A percentile compares a stretch with the other conserved stretches of the same genome.
Conservation (phyloP, 1,284 basidiomycete species). For the Leucoagaricus sp. region DNA sequence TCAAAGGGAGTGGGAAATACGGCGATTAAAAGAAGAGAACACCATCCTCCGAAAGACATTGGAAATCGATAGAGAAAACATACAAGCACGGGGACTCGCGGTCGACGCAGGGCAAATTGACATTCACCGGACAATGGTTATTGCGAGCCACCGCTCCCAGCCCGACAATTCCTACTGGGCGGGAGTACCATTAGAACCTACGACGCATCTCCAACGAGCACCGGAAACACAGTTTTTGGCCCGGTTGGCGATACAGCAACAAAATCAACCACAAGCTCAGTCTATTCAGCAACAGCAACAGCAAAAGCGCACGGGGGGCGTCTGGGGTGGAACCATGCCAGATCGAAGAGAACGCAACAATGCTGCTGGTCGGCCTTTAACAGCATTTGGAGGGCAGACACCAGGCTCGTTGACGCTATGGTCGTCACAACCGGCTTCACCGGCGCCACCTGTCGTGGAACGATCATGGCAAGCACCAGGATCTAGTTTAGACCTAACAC, state of each 20-base stretch:
- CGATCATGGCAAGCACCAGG: constrained; percentile 39
- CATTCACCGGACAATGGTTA: constrained; percentile 31
- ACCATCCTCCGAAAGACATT: constrained; percentile 71
- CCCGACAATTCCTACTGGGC: constrained; percentile 15
- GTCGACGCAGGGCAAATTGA: constrained; percentile 46
- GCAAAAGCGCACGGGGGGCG: constrained; percentile 31
- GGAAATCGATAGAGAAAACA: constrained; percentile 62
- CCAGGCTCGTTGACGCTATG: constrained; percentile 15
- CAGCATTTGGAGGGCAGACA: constrained; percentile 18
- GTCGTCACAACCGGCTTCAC: constrained; percentile 25
- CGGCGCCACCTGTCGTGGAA: constrained; percentile 32
- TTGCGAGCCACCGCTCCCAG: constrained; percentile 11
- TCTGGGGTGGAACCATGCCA: constrained; percentile 20
- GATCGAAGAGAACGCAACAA: constrained; percentile 15
- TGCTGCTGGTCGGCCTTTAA: constrained; percentile 16
- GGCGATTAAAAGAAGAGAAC: constrained; percentile 81
- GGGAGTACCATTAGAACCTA: constrained; percentile 10
- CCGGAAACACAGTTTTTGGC: constrained; percentile 14
- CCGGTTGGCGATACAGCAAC: constrained; percentile 15
- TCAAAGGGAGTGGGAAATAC: constrained; percentile 83
- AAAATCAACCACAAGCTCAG: constrained; percentile 17
- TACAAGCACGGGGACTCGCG: constrained; percentile 50
- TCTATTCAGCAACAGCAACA: constrained; percentile 25
- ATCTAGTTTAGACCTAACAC: constrained; percentile 38
- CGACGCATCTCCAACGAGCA: constrained; percentile 2